Evolutionary conservation across 1,139 yeast genomes (phyloP).

Genomic region (Hemisphaericaspora lyxosophila): DNA sequence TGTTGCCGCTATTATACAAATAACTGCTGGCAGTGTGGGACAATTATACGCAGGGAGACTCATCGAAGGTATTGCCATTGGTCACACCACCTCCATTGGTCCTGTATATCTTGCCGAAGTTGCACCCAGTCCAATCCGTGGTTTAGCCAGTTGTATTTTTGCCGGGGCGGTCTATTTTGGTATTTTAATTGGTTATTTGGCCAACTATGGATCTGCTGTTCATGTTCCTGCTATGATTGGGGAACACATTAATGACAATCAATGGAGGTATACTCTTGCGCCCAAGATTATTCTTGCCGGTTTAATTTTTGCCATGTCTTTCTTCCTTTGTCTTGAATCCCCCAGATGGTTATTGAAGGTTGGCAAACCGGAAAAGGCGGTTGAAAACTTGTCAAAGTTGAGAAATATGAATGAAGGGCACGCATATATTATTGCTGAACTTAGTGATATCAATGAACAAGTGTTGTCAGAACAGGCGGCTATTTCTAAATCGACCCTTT

Average conservation of each 20-base stretch:
- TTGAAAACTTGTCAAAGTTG: conserved; percentile 39
- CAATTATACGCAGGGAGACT: conserved; percentile 56
- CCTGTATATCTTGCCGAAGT: conserved; percentile 52
- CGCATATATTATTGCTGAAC: conserved; percentile 52
- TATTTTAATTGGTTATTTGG: conserved; percentile 51
- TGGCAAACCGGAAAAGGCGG: conserved; percentile 35
- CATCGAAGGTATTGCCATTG: conserved; percentile 55
- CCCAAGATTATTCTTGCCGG: conserved; percentile 45
- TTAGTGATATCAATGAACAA: conserved; percentile 50
- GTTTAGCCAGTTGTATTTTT: conserved; percentile 48
- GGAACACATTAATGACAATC: conserved; percentile 22
- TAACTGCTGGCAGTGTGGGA: conserved; percentile 43
- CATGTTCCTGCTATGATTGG: conserved; percentile 22
- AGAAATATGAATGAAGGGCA: conserved; percentile 53
- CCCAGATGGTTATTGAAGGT: conserved; percentile 49
- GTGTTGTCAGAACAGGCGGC: conserved; percentile 41
- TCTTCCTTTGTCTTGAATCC: conserved; percentile 40
- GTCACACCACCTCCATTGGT: conserved; percentile 58
- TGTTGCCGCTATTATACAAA: conserved; percentile 48
- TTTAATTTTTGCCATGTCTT: conserved; percentile 36
- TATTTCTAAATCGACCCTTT: conserved; percentile 23
- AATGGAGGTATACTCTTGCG: conserved; percentile 40
- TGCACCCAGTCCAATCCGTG: conserved; percentile 54
- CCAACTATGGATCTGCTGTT: conserved; percentile 43
- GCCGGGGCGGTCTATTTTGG: conserved; percentile 60